Base-by-base conservation (phyloP, 495 filamentous ascomycete genomes). In the Hypoxylon perforatum region DNA sequence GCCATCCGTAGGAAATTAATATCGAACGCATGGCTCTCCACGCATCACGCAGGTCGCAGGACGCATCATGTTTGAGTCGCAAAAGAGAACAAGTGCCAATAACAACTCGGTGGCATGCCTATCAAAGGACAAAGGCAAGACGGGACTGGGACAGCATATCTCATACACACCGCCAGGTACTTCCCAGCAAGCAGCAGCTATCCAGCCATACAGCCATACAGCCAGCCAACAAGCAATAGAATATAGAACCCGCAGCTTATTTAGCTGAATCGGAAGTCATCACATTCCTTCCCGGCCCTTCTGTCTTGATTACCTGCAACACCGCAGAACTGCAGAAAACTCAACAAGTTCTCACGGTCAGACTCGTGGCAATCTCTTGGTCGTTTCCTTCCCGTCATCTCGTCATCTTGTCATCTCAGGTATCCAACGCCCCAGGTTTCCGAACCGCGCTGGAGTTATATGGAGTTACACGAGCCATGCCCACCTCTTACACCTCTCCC, bases 11-110 rank as follows among this genome's bases (percentile, higher is more conserved):
- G 19, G 58, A 63, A 69, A 64, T 64, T 63, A 63, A 69, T 69
- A 69, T 69, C 59, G 55, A 63, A 45, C 65, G 60, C 65, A 69
- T 69, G 65, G 60, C 65, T 42, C 56, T 61, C 56, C 61, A 69
- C 59, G 59, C 61, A 50, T 23, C 49, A 56, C 56, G 46, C 36
- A 35, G 3, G 3, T 7, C 25, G 25, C 25, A 28, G 25, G 25
- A 28, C 7, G 25, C 25, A 28, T 28, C 25, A 28, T 28, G 25
- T 28, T 28, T 28, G 39, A 69, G 51, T 50, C 38, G 57, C 50
- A 59, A 36, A 45, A 53, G 35, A 53, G 35, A 35, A 22, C 28
- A 53, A 48, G 30, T 39, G 50, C 33, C 30, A 53, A 53, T 35
- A 35, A 17, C 38, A 51, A 51, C 52, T 46, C 50, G 33, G 39